Percentiles rank a stretch among this genome's conserved stretches.
phyloP scores from a whole-genome alignment of 345 rosid genomes.

The Murraya paniculata region DNA sequence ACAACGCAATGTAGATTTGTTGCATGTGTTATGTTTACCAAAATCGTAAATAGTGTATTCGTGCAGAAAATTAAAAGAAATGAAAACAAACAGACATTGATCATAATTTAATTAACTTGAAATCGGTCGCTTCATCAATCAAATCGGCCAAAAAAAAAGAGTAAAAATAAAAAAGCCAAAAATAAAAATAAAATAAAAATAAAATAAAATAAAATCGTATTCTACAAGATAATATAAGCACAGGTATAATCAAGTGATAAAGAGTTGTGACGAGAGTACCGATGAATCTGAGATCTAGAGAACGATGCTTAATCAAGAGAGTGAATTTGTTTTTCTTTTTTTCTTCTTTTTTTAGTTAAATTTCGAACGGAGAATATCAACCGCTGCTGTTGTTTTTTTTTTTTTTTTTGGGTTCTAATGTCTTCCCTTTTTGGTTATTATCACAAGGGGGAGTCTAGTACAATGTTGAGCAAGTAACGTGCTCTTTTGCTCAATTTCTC shows the following conservation, averaged over 20 bases:
- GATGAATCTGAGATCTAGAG: slow-evolving; percentile 1
- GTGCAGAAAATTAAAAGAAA: neutral
- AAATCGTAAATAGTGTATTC: neutral
- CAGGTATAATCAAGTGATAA: neutral
- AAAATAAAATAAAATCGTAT: neutral
- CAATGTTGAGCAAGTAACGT: neutral
- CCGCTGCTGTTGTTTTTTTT: too few relatives aligned
- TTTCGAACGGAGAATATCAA: too few relatives aligned
- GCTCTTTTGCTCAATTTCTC: neutral
- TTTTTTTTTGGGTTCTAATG: too few relatives aligned
- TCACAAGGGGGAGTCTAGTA: neutral
- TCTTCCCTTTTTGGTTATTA: neutral
- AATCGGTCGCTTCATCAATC: neutral
- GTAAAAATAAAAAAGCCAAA: too few relatives aligned
- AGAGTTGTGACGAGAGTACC: neutral
- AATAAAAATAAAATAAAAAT: neutral
- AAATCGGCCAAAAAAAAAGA: neutral
- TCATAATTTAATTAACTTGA: neutral
- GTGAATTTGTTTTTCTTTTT: neutral
- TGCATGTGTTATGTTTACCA: neutral
- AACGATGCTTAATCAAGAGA: neutral
- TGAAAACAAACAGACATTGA: neutral
- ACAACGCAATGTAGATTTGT: neutral
- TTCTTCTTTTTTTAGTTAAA: neutral
- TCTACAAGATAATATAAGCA: neutral